Evolutionary conservation across 208 protist species (phyloP).

Genomic region (Leishmania gerbilli): DNA sequence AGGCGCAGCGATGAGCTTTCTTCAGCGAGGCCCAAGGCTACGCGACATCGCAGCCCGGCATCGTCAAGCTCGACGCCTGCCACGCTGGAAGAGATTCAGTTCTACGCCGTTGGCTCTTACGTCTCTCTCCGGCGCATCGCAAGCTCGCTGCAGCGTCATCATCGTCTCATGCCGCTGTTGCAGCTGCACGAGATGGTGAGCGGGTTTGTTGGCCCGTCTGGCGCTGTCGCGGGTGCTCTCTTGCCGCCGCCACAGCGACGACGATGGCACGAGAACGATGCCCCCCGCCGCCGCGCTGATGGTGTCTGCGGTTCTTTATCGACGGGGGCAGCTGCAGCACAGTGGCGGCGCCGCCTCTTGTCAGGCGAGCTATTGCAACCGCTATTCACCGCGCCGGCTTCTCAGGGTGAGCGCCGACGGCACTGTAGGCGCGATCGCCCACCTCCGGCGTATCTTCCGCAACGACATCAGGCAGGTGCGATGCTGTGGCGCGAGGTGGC

Average conservation of each 20-base stretch:
- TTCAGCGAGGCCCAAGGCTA: background rate
- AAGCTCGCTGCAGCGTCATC: conserved; percentile 55
- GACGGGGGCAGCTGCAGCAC: conserved; percentile 6
- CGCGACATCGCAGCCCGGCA: background rate
- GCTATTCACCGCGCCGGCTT: background rate
- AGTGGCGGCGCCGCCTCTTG: conserved; percentile 16
- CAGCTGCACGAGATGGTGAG: conserved; percentile 42
- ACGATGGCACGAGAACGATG: background rate
- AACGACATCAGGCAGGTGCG: conserved; percentile 16
- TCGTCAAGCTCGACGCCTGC: background rate
- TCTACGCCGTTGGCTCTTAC: conserved; percentile 55
- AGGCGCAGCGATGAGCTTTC: background rate
- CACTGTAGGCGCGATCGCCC: background rate
- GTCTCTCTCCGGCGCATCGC: conserved; percentile 66
- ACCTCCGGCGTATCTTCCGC: background rate
- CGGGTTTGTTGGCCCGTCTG: conserved; percentile 13
- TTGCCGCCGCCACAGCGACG: background rate
- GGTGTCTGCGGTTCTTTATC: background rate
- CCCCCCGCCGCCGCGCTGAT: background rate
- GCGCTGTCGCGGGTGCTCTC: background rate
- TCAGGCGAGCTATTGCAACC: background rate
- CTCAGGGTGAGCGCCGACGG: background rate
- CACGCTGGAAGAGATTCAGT: conserved; percentile 28
- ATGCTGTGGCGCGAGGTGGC: conserved; percentile 70
- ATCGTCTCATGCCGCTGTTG: conserved; percentile 56